Percentiles rank a stretch among this genome's conserved stretches.
These are phyloP conservation scores for Paracamarosporium sp. DNA, from an alignment of 2,329 filamentous ascomycete species.

Conservation along the genomic window DNA sequence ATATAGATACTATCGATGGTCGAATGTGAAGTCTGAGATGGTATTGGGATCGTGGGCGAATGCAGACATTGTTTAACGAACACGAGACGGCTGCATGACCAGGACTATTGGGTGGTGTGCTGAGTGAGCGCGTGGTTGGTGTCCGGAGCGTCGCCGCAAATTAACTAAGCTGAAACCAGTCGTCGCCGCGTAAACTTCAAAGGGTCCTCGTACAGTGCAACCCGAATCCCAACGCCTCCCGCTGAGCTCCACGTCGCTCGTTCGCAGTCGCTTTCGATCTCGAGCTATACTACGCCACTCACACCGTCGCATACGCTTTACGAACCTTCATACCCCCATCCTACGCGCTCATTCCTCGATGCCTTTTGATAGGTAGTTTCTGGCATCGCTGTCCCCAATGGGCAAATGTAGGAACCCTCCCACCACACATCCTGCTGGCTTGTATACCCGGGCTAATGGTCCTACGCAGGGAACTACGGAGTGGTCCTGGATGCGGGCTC, in stretches of 20 bases:
- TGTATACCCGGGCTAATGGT: slow-evolving; percentile 28
- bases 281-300: slow-evolving; percentile 1
- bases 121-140: background rate
- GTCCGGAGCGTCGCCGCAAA: background rate
- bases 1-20: background rate
- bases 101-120: background rate
- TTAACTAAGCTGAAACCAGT: slow-evolving; percentile 21
- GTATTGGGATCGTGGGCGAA: background rate
- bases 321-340: background rate
- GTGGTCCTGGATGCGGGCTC: slow-evolving; percentile 97
- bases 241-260: slow-evolving; percentile 33
- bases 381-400: slow-evolving; percentile 39
- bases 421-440: slow-evolving; percentile 22
- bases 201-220: slow-evolving; percentile 8
- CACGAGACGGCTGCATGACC: background rate
- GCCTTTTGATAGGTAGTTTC: slow-evolving; percentile 24
- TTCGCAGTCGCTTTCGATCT: slow-evolving; percentile 14
- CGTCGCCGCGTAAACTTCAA: background rate
- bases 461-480: slow-evolving; percentile 72
- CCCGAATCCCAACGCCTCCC: background rate
- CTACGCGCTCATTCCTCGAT: slow-evolving; percentile 31
- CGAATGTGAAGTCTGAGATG: background rate
- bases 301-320: slow-evolving; percentile 10
- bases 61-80: background rate
- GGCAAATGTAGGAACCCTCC: slow-evolving; percentile 46